phyloP scores from a whole-genome alignment of 2,329 filamentous ascomycete species.

The Amylocarpus encephaloides region DNA sequence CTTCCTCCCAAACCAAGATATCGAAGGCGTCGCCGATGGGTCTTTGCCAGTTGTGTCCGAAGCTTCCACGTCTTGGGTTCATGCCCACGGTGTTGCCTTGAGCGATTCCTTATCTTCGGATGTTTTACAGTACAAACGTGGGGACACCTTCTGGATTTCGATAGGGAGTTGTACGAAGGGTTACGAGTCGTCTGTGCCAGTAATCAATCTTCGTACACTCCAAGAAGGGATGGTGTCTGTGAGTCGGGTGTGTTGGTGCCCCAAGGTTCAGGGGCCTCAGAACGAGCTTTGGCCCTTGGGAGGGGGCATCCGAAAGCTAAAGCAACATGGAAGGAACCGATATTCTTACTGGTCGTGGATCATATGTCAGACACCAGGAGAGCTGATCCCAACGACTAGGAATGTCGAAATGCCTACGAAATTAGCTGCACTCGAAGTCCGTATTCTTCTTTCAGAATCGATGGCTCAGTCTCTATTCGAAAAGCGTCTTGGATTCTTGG shows the following conservation, averaged over 20 bases:
- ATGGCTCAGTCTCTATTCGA: constrained; percentile 3
- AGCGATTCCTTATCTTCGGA: constrained; percentile 8
- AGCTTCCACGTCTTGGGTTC: not conserved
- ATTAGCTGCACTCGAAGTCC: constrained; percentile 1
- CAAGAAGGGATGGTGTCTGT: constrained; percentile 14
- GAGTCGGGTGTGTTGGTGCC: constrained; percentile 23
- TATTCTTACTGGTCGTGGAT: constrained; percentile 16
- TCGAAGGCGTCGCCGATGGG: constrained; percentile 20
- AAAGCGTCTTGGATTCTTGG: too few species aligned
- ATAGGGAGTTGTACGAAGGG: constrained; percentile 5
- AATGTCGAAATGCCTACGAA: constrained; percentile 13
- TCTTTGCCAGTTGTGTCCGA: constrained; percentile 11
- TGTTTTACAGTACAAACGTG: constrained; percentile 14
- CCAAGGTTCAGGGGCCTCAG: constrained; percentile 13
- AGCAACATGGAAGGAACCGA: constrained; percentile 11
- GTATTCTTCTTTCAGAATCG: constrained; percentile 3
- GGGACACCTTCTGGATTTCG: constrained; percentile 22
- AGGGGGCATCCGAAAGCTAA: constrained; percentile 12
- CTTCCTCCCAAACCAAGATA: constrained; percentile 20
- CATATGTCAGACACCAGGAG: constrained; percentile 19
- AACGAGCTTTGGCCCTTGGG: constrained; percentile 22
- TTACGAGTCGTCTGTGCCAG: constrained; percentile 10
- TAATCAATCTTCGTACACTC: constrained; percentile 24
- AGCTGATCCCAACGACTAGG: constrained; percentile 8
- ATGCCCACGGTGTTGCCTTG: constrained; percentile 22